Conservation (phyloP, 371 early-diverging fungal species). For the Mortierella sp. region DNA sequence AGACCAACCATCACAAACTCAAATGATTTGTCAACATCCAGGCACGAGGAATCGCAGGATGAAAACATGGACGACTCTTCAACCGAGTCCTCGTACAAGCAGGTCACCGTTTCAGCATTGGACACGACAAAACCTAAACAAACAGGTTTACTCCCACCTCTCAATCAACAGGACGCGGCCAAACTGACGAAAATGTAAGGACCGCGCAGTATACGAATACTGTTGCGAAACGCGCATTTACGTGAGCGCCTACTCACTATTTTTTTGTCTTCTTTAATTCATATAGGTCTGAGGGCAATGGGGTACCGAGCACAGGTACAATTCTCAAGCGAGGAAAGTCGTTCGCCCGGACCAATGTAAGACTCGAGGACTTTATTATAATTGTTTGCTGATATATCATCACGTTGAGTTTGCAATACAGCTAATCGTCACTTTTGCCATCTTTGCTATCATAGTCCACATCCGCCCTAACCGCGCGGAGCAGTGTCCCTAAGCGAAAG, state of each 20-base stretch:
- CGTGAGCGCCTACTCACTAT: neutral
- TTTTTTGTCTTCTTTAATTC: neutral
- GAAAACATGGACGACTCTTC: constrained; percentile 14
- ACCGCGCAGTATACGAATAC: too few species aligned
- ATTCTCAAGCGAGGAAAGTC: constrained; percentile 27
- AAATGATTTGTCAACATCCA: neutral
- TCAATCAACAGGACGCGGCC: neutral
- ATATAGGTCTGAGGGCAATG: neutral
- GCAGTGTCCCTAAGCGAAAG: too few species aligned
- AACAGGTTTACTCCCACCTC: neutral
- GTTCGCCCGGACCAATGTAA: constrained; percentile 28
- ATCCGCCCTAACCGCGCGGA: too few species aligned
- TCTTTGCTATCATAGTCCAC: too few species aligned
- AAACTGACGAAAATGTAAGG: constrained; percentile 5
- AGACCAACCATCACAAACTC: constrained; percentile 10
- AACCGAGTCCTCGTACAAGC: constrained; percentile 8
- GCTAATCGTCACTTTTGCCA: neutral
- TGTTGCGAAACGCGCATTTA: neutral
- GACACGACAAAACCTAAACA: constrained; percentile 6
- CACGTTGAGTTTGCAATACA: neutral
- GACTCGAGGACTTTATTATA: neutral
- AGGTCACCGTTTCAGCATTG: neutral
- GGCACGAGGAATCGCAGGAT: constrained; percentile 6
- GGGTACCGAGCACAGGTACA: constrained; percentile 37
- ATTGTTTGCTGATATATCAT: neutral